These are phyloP conservation scores for Aspergillus aculeatinus DNA, from an alignment of 2,329 filamentous ascomycete genomes.

Conservation along the genomic window DNA sequence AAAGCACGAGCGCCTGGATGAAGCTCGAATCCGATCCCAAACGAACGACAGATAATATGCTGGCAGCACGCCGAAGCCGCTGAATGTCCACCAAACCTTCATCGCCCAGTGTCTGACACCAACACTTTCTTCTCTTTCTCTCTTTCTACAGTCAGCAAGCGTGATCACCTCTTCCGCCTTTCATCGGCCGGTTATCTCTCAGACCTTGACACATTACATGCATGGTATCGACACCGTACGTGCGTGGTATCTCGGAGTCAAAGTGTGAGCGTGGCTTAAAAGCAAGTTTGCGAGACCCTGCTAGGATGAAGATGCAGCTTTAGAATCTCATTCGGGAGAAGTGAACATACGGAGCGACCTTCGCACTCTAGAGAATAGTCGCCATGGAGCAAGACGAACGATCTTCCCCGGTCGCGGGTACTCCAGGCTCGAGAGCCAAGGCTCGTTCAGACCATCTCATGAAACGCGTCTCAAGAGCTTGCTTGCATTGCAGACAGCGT, in stretches of 20 bases:
- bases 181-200: neutral
- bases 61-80: neutral
- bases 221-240: neutral
- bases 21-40: neutral
- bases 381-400: conserved; percentile 20
- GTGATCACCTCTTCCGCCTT: neutral
- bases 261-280: neutral
- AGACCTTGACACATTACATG: neutral
- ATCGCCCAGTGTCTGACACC: neutral
- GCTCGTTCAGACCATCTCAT: conserved; percentile 34
- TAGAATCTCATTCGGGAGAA: neutral
- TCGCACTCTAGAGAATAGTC: neutral
- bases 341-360: neutral
- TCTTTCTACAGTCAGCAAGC: neutral
- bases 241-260: neutral
- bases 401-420: conserved; percentile 14
- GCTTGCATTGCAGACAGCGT: conserved; percentile 50
- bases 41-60: neutral
- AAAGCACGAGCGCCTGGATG: conserved; percentile 5
- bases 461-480: conserved; percentile 51
- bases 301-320: neutral
- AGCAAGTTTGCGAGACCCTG: neutral
- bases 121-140: neutral
- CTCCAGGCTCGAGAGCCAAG: conserved; percentile 15
- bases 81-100: neutral